These are phyloP conservation scores for Chaetomium globosum DNA, from an alignment of 2,329 filamentous ascomycete species.

Conservation along the genomic window DNA sequence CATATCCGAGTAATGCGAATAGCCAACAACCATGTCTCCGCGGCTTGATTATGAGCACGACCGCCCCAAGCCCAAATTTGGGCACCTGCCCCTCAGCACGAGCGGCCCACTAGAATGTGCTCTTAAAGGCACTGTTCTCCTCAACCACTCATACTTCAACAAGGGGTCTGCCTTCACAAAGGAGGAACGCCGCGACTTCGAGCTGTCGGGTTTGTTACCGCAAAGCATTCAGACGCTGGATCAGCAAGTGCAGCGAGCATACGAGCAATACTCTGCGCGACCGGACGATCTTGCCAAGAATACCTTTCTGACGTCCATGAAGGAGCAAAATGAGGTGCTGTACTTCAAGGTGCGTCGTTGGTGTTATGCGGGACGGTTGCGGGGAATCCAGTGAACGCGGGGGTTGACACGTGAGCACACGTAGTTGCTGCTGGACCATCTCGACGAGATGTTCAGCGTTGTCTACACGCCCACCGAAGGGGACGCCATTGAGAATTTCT, in stretches of 20 bases:
- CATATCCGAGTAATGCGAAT: not conserved
- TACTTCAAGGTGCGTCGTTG: constrained; percentile 66
- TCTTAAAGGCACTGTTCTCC: constrained; percentile 55
- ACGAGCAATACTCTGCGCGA: constrained; percentile 72
- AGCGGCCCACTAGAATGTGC: constrained; percentile 54
- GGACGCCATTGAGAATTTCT: constrained; percentile 85
- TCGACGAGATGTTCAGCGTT: constrained; percentile 87
- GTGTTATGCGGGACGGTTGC: not conserved
- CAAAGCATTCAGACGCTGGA: constrained; percentile 72
- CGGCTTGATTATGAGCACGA: not conserved
- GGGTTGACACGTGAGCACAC: not conserved
- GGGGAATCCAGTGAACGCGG: not conserved
- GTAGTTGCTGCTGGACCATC: constrained; percentile 72
- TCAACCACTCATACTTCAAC: constrained; percentile 72
- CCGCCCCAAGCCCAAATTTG: constrained; percentile 43
- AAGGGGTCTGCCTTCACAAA: constrained; percentile 78
- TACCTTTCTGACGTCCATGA: constrained; percentile 82
- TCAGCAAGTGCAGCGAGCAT: constrained; percentile 75
- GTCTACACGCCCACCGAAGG: constrained; percentile 91
- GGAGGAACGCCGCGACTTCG: constrained; percentile 70
- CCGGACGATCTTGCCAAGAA: constrained; percentile 75
- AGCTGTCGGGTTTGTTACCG: constrained; percentile 73
- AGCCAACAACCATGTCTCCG: constrained; percentile 7
- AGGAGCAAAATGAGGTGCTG: constrained; percentile 81
- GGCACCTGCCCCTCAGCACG: constrained; percentile 52